Evolutionary conservation across 1,139 yeast genomes (phyloP), one percentile per base, ranked within the genome.

Genomic region (Debaryomycetaceae sp.): DNA sequence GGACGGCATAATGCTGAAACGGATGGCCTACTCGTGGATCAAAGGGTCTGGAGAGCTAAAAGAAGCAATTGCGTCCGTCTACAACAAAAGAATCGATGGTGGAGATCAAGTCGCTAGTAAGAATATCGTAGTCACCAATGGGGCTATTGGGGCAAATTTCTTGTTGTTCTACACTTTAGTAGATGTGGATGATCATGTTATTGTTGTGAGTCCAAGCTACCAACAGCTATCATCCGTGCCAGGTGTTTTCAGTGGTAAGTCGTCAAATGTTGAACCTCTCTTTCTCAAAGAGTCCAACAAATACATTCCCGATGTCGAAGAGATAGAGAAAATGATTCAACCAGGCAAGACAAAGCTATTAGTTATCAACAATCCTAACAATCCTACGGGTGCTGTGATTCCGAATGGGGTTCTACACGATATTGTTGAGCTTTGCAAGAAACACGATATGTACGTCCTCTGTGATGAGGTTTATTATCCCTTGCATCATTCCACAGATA

Each of bases 381-480:
- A 80, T 51, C 85, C 85, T 1, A 67, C 81, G 0, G 84, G 85
- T 0, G 61, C 65, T 5, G 74, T 77, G 7, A 70, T 80, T 62
- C 62, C 65, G 3, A 63, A 68, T 43, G 57, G 55, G 1, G 46
- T 59, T 7, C 54, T 80, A 50, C 37, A 49, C 14, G 52, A 64
- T 36, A 67, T 80, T 34, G 74, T 75, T 9, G 63, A 60, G 1
- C 51, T 78, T 33, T 78, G 81, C 44, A 51, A 58, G 31, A 43
- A 54, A 6, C 48, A 62, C 14, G 69, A 59, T 36, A 63, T 70
- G 5, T 71, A 69, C 45, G 47, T 80, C 11, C 56, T 76, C 40
- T 69, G 78, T 45, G 85, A 80, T 55, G 84, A 80, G 53, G 84
- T 78, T 6, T 80, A 80, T 56, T 64, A 82, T 6, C 85, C 85